A percentile compares a stretch with the other conserved stretches of the same genome.
Conservation (phyloP, 495 filamentous ascomycete genomes). For the Trichoderma orchidacearum region DNA sequence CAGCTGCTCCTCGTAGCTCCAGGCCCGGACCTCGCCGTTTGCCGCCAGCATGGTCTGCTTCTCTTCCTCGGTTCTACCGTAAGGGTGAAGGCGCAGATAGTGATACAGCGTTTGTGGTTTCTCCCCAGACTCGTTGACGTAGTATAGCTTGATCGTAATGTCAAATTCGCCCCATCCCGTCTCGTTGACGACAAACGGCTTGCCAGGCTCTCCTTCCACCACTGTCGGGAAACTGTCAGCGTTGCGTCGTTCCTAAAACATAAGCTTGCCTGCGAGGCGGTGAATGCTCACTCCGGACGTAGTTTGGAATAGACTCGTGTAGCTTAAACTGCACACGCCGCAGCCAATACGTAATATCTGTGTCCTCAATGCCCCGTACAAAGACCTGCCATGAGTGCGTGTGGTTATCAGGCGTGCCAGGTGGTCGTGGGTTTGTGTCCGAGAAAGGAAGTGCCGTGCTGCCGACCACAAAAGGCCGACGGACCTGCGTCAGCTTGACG, state of each 20-base stretch:
- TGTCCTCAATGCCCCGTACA: constrained; percentile 70
- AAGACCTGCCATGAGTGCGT: constrained; percentile 94
- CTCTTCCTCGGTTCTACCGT: constrained; percentile 60
- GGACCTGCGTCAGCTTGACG: constrained; percentile 58
- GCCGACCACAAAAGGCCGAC: constrained; percentile 72
- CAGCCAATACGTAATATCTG: constrained; percentile 88
- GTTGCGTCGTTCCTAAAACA: not conserved
- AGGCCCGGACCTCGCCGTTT: constrained; percentile 52
- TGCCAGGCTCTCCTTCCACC: constrained; percentile 47
- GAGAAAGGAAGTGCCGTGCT: constrained; percentile 60
- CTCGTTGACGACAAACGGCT: constrained; percentile 75
- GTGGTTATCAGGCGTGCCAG: constrained; percentile 65
- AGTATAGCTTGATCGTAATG: constrained; percentile 85
- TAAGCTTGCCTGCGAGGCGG: not conserved
- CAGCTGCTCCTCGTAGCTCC: constrained; percentile 78
- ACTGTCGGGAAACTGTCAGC: constrained; percentile 9
- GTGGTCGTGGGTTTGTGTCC: constrained; percentile 40
- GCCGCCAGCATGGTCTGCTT: constrained; percentile 48
- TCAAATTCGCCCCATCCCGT: constrained; percentile 98
- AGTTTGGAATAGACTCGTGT: constrained; percentile 86
- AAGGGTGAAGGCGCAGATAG: constrained; percentile 81
- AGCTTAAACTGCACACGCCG: constrained; percentile 96
- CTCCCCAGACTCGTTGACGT: constrained; percentile 69
- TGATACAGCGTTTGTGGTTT: constrained; percentile 89
- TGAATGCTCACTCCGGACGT: constrained; percentile 48